Base-by-base conservation (phyloP, 2,329 filamentous ascomycete species). In the Aspergillus bombycis region DNA sequence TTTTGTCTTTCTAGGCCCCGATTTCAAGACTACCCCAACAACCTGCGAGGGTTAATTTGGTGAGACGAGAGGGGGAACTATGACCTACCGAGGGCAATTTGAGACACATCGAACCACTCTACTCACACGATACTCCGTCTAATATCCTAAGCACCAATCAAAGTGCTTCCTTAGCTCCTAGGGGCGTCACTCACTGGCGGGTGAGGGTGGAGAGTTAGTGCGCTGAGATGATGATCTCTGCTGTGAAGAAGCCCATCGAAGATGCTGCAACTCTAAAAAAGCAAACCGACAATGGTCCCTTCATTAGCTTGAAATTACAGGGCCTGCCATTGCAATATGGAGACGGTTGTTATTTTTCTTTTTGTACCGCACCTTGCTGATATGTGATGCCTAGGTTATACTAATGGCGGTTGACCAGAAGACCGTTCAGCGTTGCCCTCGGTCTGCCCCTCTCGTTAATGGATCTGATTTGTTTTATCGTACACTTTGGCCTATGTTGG, bases 271-370 rank as follows among this genome's bases (percentile, higher is more conserved):
- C 19, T 21, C n/a, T 23, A 23, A 46, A 46, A 23, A 46, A 46
- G 5, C 11, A 23, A 10, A 46, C 14, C n/a, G 21, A 12, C 19
- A 2, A 23, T 12, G n/a, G 10, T 3, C 23, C 14, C 45, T 23
- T 8, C 2, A 5, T 12, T 12, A 19, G 3, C 14, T 26, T 16
- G 23, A 28, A 48, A 6, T 28, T 48, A 16, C 12, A 19, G 10
- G 45, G 14, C 23, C 45, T 19, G 7, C 12, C 48, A 62, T 62
- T 19, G 57, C 56, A 43, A 56, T 57, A 56, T 59, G 61, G 61
- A 34, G 61, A 36, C 58, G 28, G 50, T 60, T 28, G 34, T 57
- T 56, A 62, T 59, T 56, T 50, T 62, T 50, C 48, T 62, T 62
- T 19, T 60, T 38, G 61, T 56, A 34, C 4, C 7, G 14, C 14